Percentiles rank a stretch among this genome's conserved stretches.
phyloP scores from a whole-genome alignment of 805 yeast species.

The Clavispora santaluciae region DNA sequence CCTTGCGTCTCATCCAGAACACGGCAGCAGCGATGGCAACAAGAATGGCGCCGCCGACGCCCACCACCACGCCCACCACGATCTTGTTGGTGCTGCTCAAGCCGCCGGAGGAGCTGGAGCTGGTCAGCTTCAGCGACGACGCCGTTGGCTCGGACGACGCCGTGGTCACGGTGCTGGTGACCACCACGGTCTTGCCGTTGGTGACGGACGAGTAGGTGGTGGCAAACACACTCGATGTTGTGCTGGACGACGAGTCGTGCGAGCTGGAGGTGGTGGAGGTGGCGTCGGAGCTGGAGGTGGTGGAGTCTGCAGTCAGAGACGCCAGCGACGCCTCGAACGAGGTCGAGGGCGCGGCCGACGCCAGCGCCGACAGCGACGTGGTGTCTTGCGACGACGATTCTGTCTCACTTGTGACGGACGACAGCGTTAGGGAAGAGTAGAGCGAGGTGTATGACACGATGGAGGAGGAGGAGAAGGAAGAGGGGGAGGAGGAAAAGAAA shows the following conservation, averaged over 20 bases:
- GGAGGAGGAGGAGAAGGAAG: too few relatives aligned
- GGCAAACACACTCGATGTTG: background rate
- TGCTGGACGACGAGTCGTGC: background rate
- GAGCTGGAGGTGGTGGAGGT: slow-evolving; percentile 1
- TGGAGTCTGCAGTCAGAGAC: background rate
- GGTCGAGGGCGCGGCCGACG: background rate
- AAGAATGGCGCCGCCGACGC: slow-evolving; percentile 41
- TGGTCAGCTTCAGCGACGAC: slow-evolving; percentile 13
- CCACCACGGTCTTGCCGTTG: slow-evolving; percentile 34
- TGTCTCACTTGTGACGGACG: too few relatives aligned
- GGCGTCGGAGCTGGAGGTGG: background rate
- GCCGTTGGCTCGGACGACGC: slow-evolving; percentile 24
- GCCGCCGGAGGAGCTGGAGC: slow-evolving; percentile 22
- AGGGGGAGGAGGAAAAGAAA: background rate
- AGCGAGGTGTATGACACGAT: background rate
- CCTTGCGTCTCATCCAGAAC: slow-evolving; percentile 32
- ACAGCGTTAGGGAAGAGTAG: too few relatives aligned
- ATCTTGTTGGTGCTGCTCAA: slow-evolving; percentile 39
- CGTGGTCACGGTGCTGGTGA: slow-evolving; percentile 31
- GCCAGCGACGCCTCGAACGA: background rate
- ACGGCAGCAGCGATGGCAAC: slow-evolving; percentile 31
- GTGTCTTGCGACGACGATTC: too few relatives aligned
- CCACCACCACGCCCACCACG: slow-evolving; percentile 45
- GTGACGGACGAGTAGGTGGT: slow-evolving; percentile 31
- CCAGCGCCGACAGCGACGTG: too few relatives aligned